Base-by-base conservation (phyloP, 164 flowering plant genomes). In the Tinospora cordifolia region DNA sequence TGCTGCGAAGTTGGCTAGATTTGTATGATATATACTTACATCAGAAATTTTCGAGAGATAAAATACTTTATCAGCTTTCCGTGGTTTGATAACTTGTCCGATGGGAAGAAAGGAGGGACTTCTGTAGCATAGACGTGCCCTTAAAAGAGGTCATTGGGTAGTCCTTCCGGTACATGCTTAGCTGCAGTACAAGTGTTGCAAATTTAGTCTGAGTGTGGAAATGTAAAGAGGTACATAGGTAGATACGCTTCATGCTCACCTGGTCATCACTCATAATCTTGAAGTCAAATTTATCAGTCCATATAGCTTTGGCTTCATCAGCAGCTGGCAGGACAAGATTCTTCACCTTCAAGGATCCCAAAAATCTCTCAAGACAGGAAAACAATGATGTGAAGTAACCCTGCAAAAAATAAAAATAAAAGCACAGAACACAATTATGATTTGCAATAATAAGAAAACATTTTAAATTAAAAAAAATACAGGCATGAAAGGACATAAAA, bases 91-190 rank as follows among this genome's bases (percentile, higher is more conserved):
- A 67, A 34, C 71, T 72, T 47, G 38, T 8, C 24, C 36, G 36
- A 22, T 40, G 41, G 51, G 71, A 72, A 38, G 57, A 63, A 1
- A 86, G 80, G 2, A 87, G 82, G 0, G 79, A 3, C 78, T 87
- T 88, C 46, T 78, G 79, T 60, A 90, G 79, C 83, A 87, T 75
- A 5, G 89, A 74, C 9, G 92, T 87, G 44, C 89, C 96, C 51
- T 85, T 79, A 66, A 90, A 90, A 34, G 74, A 65, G 86, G 87
- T 83, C 84, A 87, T 57, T 22, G 77, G 84, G 59, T 76, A 80
- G 59, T 76, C 70, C 62, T 66, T 83, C 46, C 72, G 77, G 72
- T 69, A 80, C 25, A 65, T 30, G 47, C 71, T 69, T 54, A 87
- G 17, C 96, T 88, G 89, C 77, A 79, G 54, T 11, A 66, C 22